Base-by-base conservation (phyloP, 108 stramenopile genomes). In the Aurantiochytrium sp. region DNA sequence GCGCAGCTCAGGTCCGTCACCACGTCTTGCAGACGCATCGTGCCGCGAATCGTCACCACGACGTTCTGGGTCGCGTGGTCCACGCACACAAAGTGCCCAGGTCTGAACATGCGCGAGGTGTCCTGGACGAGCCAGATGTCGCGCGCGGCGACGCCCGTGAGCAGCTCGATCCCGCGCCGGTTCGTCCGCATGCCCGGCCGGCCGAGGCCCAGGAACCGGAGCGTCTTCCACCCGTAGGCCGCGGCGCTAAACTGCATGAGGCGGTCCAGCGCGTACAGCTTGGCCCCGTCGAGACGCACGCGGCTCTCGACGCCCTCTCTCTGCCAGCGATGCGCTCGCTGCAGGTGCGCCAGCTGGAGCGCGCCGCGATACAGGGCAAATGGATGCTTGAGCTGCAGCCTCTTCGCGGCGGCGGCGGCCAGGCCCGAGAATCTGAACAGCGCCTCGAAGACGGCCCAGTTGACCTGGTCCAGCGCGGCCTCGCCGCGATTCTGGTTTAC, bases 231-330 rank as follows among this genome's bases (percentile, higher is more conserved):
- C 3, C 73, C 73, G 4, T 81, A 81, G 21, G 42, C 45, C 12
- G 73, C 73, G 10, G 73, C 73, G 2, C 42, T 48, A 48, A 81
- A 81, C 3, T 81, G 73, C 73, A 81, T 81, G 45, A 81, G 73
- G 1, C 73, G 39, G 73, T 81, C 73, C 21, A 81, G 39, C 42
- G 6, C 45, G 73, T 12, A 81, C 1, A 81, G 73, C 39, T 6
- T 48, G 1, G 39, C 42, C 6, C 45, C 73, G 12, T 41, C 42
- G 12, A 81, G 21, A 81, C 21, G 45, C 73, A 81, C 73, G 3
- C 45, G 73, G 19, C 45, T 81, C 24, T 48, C 42, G n/a, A 81
- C 73, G 24, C 73, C 73, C n/a, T 81, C 73, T 6, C 73, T 6
- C 10, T 81, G 30, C 73, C 73, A 81, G 39, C 73, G 39, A 2